These are phyloP conservation scores for Hericium erinaceus DNA, from an alignment of 768 basidiomycete species.

Conservation along the genomic window DNA sequence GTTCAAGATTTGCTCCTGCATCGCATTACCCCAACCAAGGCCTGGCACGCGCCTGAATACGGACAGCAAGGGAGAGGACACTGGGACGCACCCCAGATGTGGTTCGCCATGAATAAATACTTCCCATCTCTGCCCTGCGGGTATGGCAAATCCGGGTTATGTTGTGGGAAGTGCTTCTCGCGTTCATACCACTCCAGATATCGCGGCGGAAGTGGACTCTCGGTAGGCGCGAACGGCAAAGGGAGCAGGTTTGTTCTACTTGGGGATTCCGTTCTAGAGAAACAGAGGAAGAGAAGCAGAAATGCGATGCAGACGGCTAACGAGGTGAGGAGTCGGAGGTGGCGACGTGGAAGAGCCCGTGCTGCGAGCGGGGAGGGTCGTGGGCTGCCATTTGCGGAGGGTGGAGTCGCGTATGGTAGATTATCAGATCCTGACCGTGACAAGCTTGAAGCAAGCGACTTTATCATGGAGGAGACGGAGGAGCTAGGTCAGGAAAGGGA, in stretches of 20 bases:
- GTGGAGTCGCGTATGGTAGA: too few species aligned
- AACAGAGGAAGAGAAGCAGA: neutral
- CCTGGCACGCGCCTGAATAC: conserved; percentile 18
- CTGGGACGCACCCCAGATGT: conserved; percentile 1
- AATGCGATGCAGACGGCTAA: neutral
- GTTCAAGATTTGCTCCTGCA: conserved; percentile 50
- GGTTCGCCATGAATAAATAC: conserved; percentile 11
- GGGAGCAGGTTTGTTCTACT: neutral
- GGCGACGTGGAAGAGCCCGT: neutral
- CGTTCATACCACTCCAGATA: conserved; percentile 4
- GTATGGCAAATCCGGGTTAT: conserved; percentile 2
- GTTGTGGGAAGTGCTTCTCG: conserved; percentile 8
- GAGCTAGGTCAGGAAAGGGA: neutral
- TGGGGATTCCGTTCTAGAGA: neutral
- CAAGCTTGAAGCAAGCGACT: too few species aligned
- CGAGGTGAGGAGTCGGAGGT: neutral
- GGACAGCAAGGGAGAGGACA: neutral
- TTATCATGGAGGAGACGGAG: neutral
- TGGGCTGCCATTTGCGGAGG: too few species aligned
- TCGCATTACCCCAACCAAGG: conserved; percentile 52
- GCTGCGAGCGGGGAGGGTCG: neutral
- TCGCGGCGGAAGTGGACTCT: conserved; percentile 1
- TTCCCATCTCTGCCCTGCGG: conserved; percentile 10
- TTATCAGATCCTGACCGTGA: too few species aligned
- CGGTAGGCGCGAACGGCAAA: neutral